Conservation (phyloP, 257 asterid species). For the Petunia secreta region DNA sequence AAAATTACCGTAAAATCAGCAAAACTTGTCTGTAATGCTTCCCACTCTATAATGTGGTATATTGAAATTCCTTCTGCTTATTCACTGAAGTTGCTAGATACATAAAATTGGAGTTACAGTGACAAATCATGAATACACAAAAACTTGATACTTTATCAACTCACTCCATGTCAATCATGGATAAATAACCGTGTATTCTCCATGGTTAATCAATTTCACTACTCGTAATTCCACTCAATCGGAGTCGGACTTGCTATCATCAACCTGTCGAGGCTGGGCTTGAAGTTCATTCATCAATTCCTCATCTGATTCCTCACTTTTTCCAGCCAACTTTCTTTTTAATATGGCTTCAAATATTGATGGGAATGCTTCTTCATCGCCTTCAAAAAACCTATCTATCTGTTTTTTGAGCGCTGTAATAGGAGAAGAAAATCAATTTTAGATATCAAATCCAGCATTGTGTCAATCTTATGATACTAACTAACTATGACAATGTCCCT, state of each 20-base stretch:
- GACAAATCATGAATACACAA: not conserved
- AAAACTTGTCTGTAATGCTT: not conserved
- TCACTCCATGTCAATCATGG: not conserved
- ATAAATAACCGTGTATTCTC: not conserved
- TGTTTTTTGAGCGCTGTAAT: conserved; percentile 37
- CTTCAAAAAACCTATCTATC: conserved; percentile 38
- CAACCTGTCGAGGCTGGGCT: not conserved
- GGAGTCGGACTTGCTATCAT: not conserved
- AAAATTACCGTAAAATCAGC: too few species aligned
- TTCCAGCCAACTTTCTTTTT: conserved; percentile 39
- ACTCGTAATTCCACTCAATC: not conserved
- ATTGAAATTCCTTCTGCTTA: not conserved
- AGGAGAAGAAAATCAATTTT: not conserved
- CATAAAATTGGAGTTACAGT: not conserved
- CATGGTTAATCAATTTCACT: not conserved
- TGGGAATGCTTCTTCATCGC: conserved; percentile 39
- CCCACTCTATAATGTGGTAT: not conserved
- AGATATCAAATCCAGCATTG: not conserved
- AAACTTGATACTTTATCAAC: not conserved
- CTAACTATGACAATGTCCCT: too few species aligned
- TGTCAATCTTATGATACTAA: not conserved
- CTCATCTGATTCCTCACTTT: conserved; percentile 34
- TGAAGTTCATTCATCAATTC: conserved; percentile 38
- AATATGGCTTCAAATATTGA: conserved; percentile 41
- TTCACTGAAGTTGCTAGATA: conserved; percentile 2